Base-by-base conservation (phyloP, 1,139 yeast species). In the Candida sojae region DNA sequence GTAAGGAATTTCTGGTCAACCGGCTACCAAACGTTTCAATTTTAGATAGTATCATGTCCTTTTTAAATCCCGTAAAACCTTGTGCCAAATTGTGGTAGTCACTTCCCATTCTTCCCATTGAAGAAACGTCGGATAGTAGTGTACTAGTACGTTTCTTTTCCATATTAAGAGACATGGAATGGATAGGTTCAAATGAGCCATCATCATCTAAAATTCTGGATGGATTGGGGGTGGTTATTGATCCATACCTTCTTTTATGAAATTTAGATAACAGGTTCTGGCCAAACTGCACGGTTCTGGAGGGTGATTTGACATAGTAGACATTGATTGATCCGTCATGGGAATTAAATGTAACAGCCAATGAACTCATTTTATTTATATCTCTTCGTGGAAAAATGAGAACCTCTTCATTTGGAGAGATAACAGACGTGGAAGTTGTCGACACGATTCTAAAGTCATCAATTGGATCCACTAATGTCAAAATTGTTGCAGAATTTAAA, bases 391-490 rank as follows among this genome's bases (percentile, higher is more conserved):
- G 88, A 54, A 82, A 83, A 25, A 72, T 63, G 41, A 81, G 59
- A 39, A 88, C 61, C 46, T 76, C 79, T 59, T 88, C 96, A 40
- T 72, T 69, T 1, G 79, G 67, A 0, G 86, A 75, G 10, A 89
- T 79, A 1, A 84, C 80, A 0, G 90, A 79, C 0, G 88, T 84
- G 0, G 93, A 83, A 0, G 91, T 83, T 0, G 93, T 82, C 0
- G 84, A 80, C 3, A 88, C 80, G 5, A 80, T 68, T 2, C 92
- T 85, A 44, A 86, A 71, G 23, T 88, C 92, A 4, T 81, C 81
- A 43, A 85, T 68, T 1, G 96, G 92, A 57, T 86, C 92, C 0
- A 80, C 76, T 54, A 88, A 65, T 0, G 90, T 78, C 51, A 86
- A 68, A 56, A 88, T 83, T 45, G 77, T 74, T 4, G 82, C 70